Evolutionary conservation across 164 flowering plant genomes (phyloP).

Genomic region (Nymphaea colorata): DNA sequence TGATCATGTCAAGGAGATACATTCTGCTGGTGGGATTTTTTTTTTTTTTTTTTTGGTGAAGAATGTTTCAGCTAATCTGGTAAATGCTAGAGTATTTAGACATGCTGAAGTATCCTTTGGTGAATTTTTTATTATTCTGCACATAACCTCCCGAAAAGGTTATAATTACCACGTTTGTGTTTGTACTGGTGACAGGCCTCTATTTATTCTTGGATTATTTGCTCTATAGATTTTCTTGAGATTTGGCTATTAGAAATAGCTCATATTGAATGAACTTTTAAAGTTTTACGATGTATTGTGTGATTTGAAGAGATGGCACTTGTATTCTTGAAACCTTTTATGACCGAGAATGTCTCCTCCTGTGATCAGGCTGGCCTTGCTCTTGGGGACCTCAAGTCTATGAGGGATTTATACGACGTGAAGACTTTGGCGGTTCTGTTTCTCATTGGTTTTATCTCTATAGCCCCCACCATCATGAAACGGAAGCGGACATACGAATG

Average conservation of each 20-base stretch:
- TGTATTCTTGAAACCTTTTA: neutral
- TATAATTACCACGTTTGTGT: neutral
- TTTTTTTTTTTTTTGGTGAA: too few relatives aligned
- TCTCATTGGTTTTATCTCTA: slow-evolving; percentile 56
- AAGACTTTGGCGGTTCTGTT: slow-evolving; percentile 72
- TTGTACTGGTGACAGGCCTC: neutral
- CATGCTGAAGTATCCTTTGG: too few relatives aligned
- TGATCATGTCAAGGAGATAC: too few relatives aligned
- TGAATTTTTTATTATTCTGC: too few relatives aligned
- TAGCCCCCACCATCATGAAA: slow-evolving; percentile 61
- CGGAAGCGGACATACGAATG: slow-evolving; percentile 67
- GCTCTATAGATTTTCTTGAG: neutral
- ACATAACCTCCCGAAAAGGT: too few relatives aligned
- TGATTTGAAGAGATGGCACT: neutral
- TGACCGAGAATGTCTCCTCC: neutral
- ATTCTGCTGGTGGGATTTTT: too few relatives aligned
- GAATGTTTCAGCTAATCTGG: too few relatives aligned
- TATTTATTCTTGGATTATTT: neutral
- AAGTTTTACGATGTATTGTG: neutral
- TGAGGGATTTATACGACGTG: slow-evolving; percentile 81
- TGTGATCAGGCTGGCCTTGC: slow-evolving; percentile 79
- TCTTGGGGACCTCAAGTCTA: slow-evolving; percentile 76
- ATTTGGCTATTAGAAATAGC: neutral
- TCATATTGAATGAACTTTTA: neutral
- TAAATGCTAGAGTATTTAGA: too few relatives aligned